These are phyloP conservation scores for Hypoxylon sp. DNA, from an alignment of 2,329 filamentous ascomycete species.

Conservation along the genomic window DNA sequence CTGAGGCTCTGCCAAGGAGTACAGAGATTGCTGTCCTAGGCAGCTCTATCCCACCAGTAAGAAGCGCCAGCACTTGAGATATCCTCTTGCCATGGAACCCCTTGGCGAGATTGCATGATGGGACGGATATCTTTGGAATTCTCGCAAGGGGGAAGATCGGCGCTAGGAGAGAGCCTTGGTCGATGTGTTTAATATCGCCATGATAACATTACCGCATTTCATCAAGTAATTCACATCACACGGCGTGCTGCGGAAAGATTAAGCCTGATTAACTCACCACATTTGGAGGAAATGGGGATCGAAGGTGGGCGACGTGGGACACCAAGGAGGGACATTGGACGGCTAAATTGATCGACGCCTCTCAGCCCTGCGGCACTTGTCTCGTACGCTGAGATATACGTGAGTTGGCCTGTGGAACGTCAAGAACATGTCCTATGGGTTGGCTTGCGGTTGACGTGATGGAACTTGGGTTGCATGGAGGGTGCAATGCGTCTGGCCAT, in stretches of 20 bases:
- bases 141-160: slow-evolving; percentile 1
- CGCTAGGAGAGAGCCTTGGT: not conserved
- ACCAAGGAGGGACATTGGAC: slow-evolving; percentile 8
- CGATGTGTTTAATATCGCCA: not conserved
- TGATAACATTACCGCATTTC: slow-evolving; percentile 6
- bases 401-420: slow-evolving; percentile 13
- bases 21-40: slow-evolving; percentile 17
- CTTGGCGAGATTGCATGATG: slow-evolving; percentile 21
- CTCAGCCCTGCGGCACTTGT: not conserved
- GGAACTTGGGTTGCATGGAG: slow-evolving; percentile 17
- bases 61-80: slow-evolving; percentile 8
- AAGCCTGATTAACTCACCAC: slow-evolving; percentile 16
- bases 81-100: slow-evolving; percentile 7
- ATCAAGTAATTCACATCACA: slow-evolving; percentile 4
- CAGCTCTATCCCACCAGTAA: slow-evolving; percentile 7
- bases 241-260: slow-evolving; percentile 5
- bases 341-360: slow-evolving; percentile 26
- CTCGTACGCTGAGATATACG: slow-evolving; percentile 4
- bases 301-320: not conserved
- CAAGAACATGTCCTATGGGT: slow-evolving; percentile 12
- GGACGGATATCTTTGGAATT: not conserved
- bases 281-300: slow-evolving; percentile 3
- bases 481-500: slow-evolving; percentile 14
- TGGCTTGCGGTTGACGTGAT: slow-evolving; percentile 19
- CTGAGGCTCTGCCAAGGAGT: slow-evolving; percentile 29